Evolutionary conservation across 495 filamentous ascomycete genomes (phyloP), one percentile per base, ranked within the genome.

Genomic region (Podospora sp.): DNA sequence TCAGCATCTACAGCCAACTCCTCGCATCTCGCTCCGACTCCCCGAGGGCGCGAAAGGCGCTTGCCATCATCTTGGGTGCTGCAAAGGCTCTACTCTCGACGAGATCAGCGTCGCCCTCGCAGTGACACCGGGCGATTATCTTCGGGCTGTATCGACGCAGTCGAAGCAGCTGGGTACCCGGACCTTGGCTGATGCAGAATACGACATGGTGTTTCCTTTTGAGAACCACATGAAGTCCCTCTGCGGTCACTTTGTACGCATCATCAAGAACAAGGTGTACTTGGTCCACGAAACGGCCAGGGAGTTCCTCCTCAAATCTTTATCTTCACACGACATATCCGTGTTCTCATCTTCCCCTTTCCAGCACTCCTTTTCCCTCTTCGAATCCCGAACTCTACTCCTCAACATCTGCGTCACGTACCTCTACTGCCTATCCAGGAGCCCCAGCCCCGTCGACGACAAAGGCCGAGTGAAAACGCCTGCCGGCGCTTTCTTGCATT

Each of bases 181-280:
- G 0, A 20, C 24, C 11, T 33, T 51, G 14, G 61, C 52, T 27
- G 49, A 63, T 12, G 24, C 53, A 0, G 61, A 63, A 18, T 4
- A 26, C 12, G 61, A 63, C 21, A 25, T 53, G 5, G 7, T 29
- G 11, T 16, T 11, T 16, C 22, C 40, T 14, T 63, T 63, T 11
- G 40, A 53, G 25, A 49, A 63, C 12, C 46, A 51, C 16, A n/a
- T 63, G 6, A 63, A 53, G 26, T 49, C 40, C 14, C 40, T 63
- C 0, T 63, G 61, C 61, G 61, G 61, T 9, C n/a, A 52, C 49
- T 63, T 63, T 29, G 46, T 63, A 24, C 40, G 40, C 40, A 63
- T 63, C 26, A 25, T 52, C 14, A 20, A 24, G 2, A 27, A 24
- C n/a, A 63, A 50, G 4, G 12, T 63, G 6, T 63, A 63, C 25